Evolutionary conservation across 106 monocot species (phyloP), one percentile per base, ranked within the genome.

Genomic region (Acanthochlamys bracteata): DNA sequence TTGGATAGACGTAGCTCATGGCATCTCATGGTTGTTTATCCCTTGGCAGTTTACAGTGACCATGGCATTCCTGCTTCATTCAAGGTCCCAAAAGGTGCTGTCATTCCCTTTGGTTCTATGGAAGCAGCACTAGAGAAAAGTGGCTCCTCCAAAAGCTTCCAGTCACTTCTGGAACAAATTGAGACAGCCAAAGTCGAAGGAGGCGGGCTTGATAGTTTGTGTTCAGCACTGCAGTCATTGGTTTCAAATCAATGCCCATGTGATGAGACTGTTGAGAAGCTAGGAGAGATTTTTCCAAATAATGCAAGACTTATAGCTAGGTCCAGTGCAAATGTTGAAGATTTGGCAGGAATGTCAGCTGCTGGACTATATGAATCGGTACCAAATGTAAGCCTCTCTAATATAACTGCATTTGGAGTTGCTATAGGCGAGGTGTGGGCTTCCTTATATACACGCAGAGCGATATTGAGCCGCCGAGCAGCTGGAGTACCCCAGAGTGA

Each of bases 281-380:
- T 95, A 10, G 58, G 62, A 42, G 67, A 75, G 55, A 75, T 80
- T 25, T 24, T 95, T 42, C 71, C 84, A 51, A 47, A 15, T 25
- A 67, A 75, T 73, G 56, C 82, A 11, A 75, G 90, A 2, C 73
- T 95, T 53, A 95, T 95, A 22, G 90, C 78, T 25, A 79, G 95
- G 60, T 95, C 95, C 46, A 95, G 87, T 57, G 90, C 95, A 40
- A 95, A 90, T 69, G 95, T 95, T 16, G 95, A 95, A 70, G 95
- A 95, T 63, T 67, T 95, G 20, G 86, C 90, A 27, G 95, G 95
- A 10, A 95, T 95, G 95, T 90, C 95, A 33, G 95, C 90, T 57
- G 95, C 95, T 25, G 95, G 90, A 23, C 64, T 95, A 15, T 95
- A 95, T 27, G 86, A 84, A 21, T 95, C 95, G 0, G 78, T 95